Evolutionary conservation across 202 grass and related monocot genomes (phyloP).

Genomic region (Setaria viridis): DNA sequence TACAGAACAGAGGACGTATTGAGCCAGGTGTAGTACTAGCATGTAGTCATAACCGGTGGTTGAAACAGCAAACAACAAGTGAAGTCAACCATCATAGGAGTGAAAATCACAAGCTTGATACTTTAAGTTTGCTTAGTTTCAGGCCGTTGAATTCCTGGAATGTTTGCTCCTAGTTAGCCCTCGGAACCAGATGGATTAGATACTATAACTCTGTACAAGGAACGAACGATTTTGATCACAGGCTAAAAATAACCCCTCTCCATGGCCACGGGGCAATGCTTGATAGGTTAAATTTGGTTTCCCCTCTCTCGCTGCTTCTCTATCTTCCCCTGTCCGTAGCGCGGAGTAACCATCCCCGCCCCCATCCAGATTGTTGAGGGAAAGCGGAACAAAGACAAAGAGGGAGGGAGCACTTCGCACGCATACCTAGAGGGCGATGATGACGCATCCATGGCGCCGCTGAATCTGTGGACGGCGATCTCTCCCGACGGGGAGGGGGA

Average conservation of each 20-base stretch:
- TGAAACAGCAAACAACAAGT: background rate
- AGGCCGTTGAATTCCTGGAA: background rate
- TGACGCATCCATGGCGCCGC: background rate
- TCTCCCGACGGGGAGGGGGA: constrained; percentile 4
- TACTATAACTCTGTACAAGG: background rate
- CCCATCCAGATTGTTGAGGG: background rate
- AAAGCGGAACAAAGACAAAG: background rate
- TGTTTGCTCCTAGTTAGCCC: background rate
- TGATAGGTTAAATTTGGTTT: background rate
- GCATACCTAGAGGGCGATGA: constrained; percentile 52
- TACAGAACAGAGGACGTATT: background rate
- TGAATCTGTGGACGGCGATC: constrained; percentile 26
- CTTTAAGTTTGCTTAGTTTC: background rate
- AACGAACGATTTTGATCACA: background rate
- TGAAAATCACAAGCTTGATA: background rate
- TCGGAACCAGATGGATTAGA: background rate
- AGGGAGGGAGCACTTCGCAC: background rate
- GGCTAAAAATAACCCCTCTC: constrained; percentile 10
- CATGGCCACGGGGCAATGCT: background rate
- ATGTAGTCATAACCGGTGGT: background rate
- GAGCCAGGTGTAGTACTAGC: background rate
- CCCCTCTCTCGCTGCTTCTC: background rate
- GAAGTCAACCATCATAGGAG: background rate
- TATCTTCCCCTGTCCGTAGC: background rate
- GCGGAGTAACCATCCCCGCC: background rate